phyloP scores from a whole-genome alignment of 306 rosid genomes.

The Mimosa bimucronata region DNA sequence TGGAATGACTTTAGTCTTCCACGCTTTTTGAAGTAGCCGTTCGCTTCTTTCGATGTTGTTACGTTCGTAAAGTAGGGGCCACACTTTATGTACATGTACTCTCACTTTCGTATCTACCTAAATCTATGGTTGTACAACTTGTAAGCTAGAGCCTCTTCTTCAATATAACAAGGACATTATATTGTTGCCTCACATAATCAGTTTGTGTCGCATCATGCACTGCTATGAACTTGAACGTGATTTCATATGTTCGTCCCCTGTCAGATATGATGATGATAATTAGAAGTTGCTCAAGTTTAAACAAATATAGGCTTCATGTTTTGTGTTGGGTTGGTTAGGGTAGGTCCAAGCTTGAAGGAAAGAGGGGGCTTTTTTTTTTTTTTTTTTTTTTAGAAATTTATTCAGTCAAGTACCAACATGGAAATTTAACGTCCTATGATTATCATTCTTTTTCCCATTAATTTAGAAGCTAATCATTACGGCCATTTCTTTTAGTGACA shows the following conservation, averaged over 20 bases:
- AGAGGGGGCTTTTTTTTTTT: too few species aligned
- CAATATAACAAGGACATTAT: background rate
- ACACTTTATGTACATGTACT: constrained; percentile 3
- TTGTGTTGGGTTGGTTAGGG: background rate
- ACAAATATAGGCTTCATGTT: background rate
- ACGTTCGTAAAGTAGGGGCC: constrained; percentile 28
- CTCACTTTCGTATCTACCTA: background rate
- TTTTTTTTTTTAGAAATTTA: too few species aligned
- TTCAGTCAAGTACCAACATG: background rate
- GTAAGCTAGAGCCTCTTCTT: background rate
- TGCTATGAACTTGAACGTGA: too few species aligned
- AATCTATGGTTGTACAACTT: too few species aligned
- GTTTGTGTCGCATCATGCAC: background rate
- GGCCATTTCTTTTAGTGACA: background rate
- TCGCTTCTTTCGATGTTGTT: constrained; percentile 46
- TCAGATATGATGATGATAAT: too few species aligned
- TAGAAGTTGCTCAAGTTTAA: background rate
- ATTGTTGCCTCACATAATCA: background rate
- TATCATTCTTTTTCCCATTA: background rate
- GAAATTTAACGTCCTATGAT: background rate
- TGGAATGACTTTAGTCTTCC: constrained; percentile 39
- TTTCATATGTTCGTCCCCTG: too few species aligned
- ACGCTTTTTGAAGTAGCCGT: constrained; percentile 48
- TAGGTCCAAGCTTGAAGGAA: background rate
- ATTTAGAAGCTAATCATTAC: background rate